phyloP scores from a whole-genome alignment of 805 yeast species.

The Spathaspora sp. region DNA sequence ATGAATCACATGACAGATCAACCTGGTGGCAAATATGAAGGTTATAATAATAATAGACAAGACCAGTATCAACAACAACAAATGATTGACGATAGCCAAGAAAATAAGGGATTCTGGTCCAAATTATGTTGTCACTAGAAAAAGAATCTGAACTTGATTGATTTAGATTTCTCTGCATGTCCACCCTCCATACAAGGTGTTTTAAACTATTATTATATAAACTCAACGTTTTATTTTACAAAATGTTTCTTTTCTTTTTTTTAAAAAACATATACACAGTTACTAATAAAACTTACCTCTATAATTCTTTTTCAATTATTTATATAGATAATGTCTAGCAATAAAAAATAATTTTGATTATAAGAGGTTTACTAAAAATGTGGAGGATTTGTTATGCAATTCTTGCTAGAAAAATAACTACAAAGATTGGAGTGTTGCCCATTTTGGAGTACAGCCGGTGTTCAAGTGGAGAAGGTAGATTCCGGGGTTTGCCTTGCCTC shows the following conservation, averaged over 20 bases:
- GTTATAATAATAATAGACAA: constrained; percentile 10
- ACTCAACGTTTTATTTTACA: neutral
- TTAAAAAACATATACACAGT: neutral
- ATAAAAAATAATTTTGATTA: neutral
- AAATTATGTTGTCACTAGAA: constrained; percentile 39
- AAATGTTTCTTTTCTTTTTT: neutral
- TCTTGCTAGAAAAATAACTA: too few species aligned
- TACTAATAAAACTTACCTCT: neutral
- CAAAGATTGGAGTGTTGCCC: too few species aligned
- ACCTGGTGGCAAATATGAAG: constrained; percentile 14
- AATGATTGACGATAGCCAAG: constrained; percentile 27
- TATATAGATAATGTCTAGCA: neutral
- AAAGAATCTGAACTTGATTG: neutral
- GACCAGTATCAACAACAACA: constrained; percentile 40
- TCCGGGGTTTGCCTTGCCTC: too few species aligned
- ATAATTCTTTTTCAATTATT: neutral
- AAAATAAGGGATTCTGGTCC: constrained; percentile 39
- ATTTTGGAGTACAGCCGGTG: too few species aligned
- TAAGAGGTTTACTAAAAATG: neutral
- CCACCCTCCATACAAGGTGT: neutral
- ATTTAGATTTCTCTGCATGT: neutral
- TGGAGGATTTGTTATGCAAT: too few species aligned
- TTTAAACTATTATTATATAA: neutral
- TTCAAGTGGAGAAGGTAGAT: too few species aligned
- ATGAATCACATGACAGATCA: constrained; percentile 17